phyloP scores from a whole-genome alignment of 345 rosid genomes.

The Eucalyptus pumila region DNA sequence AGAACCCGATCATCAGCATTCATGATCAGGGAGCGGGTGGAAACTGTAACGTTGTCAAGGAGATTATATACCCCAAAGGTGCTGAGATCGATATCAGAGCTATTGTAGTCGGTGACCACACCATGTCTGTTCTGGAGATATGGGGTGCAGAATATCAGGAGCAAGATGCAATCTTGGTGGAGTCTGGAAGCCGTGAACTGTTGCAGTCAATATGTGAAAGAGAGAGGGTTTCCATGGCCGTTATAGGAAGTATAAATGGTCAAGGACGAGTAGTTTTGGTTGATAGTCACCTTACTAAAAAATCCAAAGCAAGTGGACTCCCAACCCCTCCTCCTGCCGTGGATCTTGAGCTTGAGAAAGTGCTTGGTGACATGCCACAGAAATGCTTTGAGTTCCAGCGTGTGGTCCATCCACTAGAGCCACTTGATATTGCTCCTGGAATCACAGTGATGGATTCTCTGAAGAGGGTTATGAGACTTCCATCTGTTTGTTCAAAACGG shows the following conservation, averaged over 20 bases:
- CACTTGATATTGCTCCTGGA: conserved; percentile 85
- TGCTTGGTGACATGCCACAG: conserved; percentile 94
- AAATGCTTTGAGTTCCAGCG: conserved; percentile 68
- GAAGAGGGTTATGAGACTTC: conserved; percentile 77
- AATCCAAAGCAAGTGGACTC: conserved; percentile 38
- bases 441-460: conserved; percentile 68
- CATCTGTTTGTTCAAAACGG: conserved; percentile 78
- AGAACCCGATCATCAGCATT: conserved; percentile 86
- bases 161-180: conserved; percentile 93
- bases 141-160: conserved; percentile 99
- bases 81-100: conserved; percentile 79
- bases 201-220: conserved; percentile 74
- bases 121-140: conserved; percentile 91
- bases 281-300: conserved; percentile 50
- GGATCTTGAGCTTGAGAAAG: conserved; percentile 87
- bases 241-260: conserved; percentile 75
- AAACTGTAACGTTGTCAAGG: conserved; percentile 95
- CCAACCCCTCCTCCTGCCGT: conserved; percentile 83
- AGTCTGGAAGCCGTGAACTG: conserved; percentile 58
- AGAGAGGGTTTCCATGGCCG: conserved; percentile 90
- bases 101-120: conserved; percentile 83
- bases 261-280: conserved; percentile 65
- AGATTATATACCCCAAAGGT: conserved; percentile 85
- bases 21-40: conserved; percentile 99
- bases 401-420: conserved; percentile 34